Base-by-base conservation (phyloP, 345 rosid genomes). In the Hibiscus mutabilis region DNA sequence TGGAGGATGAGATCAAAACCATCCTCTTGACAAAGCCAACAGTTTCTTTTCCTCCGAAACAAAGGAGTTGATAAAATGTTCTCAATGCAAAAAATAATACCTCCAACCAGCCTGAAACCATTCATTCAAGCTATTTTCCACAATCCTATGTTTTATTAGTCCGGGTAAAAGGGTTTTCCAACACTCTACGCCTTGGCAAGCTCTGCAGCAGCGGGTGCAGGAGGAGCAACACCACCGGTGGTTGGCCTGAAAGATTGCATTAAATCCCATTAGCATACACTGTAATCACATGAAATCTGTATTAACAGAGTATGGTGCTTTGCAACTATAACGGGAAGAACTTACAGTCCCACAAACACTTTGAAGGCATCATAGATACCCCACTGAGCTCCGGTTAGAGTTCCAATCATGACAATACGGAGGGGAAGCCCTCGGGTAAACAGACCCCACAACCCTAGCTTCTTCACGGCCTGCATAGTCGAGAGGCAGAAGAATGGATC, bases 301-400 rank as follows among this genome's bases (percentile, higher is more conserved):
- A 60, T 18, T 4, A 21, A 70, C 29, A 25, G 60, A 61, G 56
- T 67, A 22, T 24, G 19, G 67, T 19, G 7, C 4, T 57, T 1
- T 27, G 66, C 56, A 47, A 64, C 19, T 3, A 22, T 15, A n/a
- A 14, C 4, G 3, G 13, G 71, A 62, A 21, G 75, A 64, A 84
- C 98, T 90, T 81, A 95, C 98, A 96, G 85, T 83, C 99, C 99
- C 72, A 96, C 98, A 49, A 86, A 91, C 21, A 96, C 98, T 85
- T 96, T 96, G 86, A 96, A 91, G 56, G 98, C 93, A 80, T 96
- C 99, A 69, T 96, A 96, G 70, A 96, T 74, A 42, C 89, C 97
- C 99, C 99, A 96, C 53, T 96, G 99, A 11, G 98, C 97, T 64
- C 96, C 98, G 0, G 98, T 95, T 67, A 95, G 91, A 29, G 99